phyloP scores from a whole-genome alignment of 345 rosid species.

The Orychophragmus violaceus region DNA sequence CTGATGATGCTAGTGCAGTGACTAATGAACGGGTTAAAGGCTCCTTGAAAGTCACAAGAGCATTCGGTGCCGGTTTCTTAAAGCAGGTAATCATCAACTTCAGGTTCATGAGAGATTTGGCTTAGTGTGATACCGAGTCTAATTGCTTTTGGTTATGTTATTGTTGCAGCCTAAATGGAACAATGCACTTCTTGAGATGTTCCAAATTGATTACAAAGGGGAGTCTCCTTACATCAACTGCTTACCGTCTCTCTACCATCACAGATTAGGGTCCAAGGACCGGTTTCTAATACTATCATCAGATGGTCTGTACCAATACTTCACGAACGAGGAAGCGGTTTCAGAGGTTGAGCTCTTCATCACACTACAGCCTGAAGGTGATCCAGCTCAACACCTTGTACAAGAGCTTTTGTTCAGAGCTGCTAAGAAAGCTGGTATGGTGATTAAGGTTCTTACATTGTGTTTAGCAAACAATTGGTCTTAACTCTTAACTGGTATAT shows the following conservation, averaged over 20 bases:
- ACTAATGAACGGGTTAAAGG: constrained; percentile 88
- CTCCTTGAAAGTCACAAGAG: constrained; percentile 89
- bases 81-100: constrained; percentile 51
- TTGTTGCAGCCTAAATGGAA: background rate
- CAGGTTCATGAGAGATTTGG: background rate
- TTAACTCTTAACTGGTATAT: background rate
- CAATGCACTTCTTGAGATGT: background rate
- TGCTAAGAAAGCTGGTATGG: background rate
- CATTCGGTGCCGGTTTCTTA: constrained; percentile 93
- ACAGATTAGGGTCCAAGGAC: background rate
- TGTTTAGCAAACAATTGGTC: background rate
- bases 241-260: background rate
- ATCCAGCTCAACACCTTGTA: background rate
- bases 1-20: constrained; percentile 64
- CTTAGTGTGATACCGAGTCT: background rate
- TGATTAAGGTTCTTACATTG: background rate
- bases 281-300: background rate
- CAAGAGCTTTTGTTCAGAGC: background rate
- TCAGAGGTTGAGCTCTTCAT: background rate
- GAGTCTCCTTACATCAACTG: background rate
- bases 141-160: background rate
- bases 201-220: background rate
- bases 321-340: background rate
- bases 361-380: background rate
- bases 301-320: background rate